Base-by-base conservation (phyloP, 352 stramenopile genomes). In the Phytophthora sp. region DNA sequence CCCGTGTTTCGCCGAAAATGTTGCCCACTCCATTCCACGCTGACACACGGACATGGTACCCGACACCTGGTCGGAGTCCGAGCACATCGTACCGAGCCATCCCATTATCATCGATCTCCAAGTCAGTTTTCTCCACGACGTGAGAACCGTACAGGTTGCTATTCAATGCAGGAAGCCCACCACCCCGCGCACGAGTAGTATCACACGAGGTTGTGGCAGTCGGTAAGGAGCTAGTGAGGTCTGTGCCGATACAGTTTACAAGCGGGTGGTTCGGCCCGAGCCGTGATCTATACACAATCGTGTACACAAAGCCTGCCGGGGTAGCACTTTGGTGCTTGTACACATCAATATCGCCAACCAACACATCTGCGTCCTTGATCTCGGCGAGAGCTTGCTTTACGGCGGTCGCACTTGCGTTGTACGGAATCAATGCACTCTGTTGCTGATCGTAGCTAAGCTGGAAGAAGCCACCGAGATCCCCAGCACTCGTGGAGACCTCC, bases 11-110 rank as follows among this genome's bases (percentile, higher is more conserved):
- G 15, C 94, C 88, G 60, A 96, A 97, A 3, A 88, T 61, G 15
- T 87, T 83, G 4, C 92, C 81, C 3, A 98, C 94, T 23, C 95
- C 93, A 59, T 98, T 98, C 81, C 85, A 98, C 5, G 96, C 88
- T n/a, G 91, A 93, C 0, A 99, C 88, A 5, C 90, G 87, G 2
- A 97, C 88, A 43, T 97, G 88, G 46, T 96, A 97, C 0, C 62
- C 53, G 4, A 92, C 74, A 0, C 69, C 87, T n/a, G 50, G 45
- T 7, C 42, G 35, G 17, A 90, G 24, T 1, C 38, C 49, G 2
- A 35, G 41, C 11, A 90, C 74, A 9, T 72, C 54, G 34, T 80
- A 88, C 2, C 46, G 45, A 5, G 53, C 66, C 3, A 80, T 32
- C 0, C 61, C 63, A 44, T 54, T 66, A 1, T 39, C 31, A 9